phyloP scores from a whole-genome alignment of 2,329 filamentous ascomycete genomes.

The Pyricularia pennisetigena region DNA sequence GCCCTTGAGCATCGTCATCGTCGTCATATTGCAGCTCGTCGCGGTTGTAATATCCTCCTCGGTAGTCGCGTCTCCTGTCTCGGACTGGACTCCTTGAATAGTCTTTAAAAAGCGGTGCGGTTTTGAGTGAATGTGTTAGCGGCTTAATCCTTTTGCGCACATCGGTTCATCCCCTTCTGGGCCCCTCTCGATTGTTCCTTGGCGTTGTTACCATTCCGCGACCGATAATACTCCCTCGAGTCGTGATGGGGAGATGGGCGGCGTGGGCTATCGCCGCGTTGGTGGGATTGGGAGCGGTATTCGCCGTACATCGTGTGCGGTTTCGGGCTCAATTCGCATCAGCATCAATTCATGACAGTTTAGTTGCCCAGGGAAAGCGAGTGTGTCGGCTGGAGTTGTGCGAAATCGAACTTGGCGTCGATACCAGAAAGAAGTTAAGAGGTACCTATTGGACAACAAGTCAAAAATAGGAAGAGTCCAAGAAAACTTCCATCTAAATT shows the following conservation, averaged over 20 bases:
- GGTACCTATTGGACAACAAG: too few relatives aligned
- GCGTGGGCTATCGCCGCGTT: constrained; percentile 11
- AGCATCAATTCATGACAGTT: background rate
- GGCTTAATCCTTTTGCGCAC: constrained; percentile 3
- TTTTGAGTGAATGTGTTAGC: constrained; percentile 8
- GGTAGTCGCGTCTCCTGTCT: background rate
- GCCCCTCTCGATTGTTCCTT: constrained; percentile 5
- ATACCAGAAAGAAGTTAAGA: background rate
- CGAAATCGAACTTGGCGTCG: background rate
- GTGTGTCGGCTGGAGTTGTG: background rate
- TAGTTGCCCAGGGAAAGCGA: too few relatives aligned
- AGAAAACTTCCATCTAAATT: background rate
- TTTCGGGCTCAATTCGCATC: background rate
- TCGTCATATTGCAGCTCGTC: constrained; percentile 5
- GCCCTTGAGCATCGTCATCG: background rate
- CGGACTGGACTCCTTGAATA: constrained; percentile 4
- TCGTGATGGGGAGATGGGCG: constrained; percentile 10
- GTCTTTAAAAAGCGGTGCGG: constrained; percentile 6
- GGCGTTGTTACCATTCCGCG: constrained; percentile 29
- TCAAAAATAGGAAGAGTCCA: background rate
- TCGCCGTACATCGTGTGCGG: constrained; percentile 31
- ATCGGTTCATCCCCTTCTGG: background rate
- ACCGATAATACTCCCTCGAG: constrained; percentile 27
- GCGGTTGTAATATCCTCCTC: background rate
- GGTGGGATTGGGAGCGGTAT: constrained; percentile 20